Conservation (phyloP, 2,329 filamentous ascomycete species). For the Coniochaeta prunicola region DNA sequence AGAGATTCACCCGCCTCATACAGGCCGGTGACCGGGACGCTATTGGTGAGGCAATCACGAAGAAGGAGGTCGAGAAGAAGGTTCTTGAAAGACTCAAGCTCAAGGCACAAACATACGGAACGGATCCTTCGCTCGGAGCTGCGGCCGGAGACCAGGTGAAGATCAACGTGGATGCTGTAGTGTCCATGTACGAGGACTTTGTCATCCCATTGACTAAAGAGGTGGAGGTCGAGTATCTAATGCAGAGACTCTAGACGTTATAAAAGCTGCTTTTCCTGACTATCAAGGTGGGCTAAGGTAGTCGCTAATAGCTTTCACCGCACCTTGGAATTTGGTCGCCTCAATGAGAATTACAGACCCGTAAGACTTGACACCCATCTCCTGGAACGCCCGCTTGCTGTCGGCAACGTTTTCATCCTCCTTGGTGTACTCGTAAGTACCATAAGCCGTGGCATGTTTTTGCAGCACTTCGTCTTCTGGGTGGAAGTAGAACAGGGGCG, state of each 20-base stretch:
- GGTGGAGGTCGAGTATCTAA: constrained; percentile 95
- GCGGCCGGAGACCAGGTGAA: constrained; percentile 56
- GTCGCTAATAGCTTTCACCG: constrained; percentile 68
- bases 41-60: constrained; percentile 86
- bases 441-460: constrained; percentile 62
- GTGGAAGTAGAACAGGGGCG: constrained; percentile 82
- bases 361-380: constrained; percentile 77
- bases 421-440: constrained; percentile 71
- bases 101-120: constrained; percentile 92
- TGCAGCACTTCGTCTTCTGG: constrained; percentile 89
- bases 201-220: constrained; percentile 98
- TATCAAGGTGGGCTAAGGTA: constrained; percentile 54
- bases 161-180: constrained; percentile 88
- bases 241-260: constrained; percentile 62
- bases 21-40: constrained; percentile 69
- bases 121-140: constrained; percentile 64
- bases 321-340: constrained; percentile 64
- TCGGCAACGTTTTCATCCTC: constrained; percentile 77
- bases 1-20: constrained; percentile 77
- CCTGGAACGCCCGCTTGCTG: constrained; percentile 90
- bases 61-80: constrained; percentile 81
- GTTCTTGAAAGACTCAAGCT: constrained; percentile 78
- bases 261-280: constrained; percentile 4
- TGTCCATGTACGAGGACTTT: constrained; percentile 82
- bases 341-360: constrained; percentile 87